Evolutionary conservation across 1,284 basidiomycete genomes (phyloP), one percentile per base, ranked within the genome.

Genomic region (Irpex sp.): DNA sequence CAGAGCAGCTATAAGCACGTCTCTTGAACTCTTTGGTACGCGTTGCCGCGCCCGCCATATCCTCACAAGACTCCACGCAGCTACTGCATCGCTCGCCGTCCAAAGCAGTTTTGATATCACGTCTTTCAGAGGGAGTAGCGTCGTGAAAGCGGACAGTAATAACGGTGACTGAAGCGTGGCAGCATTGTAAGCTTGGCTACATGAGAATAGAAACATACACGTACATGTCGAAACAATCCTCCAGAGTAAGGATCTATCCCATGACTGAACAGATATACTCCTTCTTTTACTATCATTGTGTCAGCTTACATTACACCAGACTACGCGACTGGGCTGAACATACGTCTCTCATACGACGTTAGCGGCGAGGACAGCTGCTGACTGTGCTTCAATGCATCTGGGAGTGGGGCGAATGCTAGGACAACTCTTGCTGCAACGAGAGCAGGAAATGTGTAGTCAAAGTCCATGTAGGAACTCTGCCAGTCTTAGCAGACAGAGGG

Each of bases 161-260:
- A 96, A 71, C 1, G 94, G 94, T 1, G 94, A 93, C 92, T 95
- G 66, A 12, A 36, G 39, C 33, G 10, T 28, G 35, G 60, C 61
- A 61, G 51, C 55, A 59, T 65, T n/a, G 64, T 54, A 64, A 28
- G 51, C 68, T 28, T 56, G 49, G 48, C 3, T 33, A 18, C 12
- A 35, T 8, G 62, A 35, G 52, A 45, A 57, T 51, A 57, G 58
- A 49, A 3, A 56, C 16, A 21, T 5, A n/a, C 7, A 70, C 85
- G 64, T 75, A 95, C 93, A 74, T 95, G 93, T 70, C 90, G 83
- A 70, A 95, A 93, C 10, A 86, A 77, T 1, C 92, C 91, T 54
- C 92, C 93, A 60, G 86, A 82, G 69, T 97, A 97, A 28, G 94
- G 94, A 70, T 96, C 85, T 35, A 91, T 76, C 4, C 84, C 85